Conservation (phyloP, 2,329 filamentous ascomycete genomes). For the Fusarium hainanense region DNA sequence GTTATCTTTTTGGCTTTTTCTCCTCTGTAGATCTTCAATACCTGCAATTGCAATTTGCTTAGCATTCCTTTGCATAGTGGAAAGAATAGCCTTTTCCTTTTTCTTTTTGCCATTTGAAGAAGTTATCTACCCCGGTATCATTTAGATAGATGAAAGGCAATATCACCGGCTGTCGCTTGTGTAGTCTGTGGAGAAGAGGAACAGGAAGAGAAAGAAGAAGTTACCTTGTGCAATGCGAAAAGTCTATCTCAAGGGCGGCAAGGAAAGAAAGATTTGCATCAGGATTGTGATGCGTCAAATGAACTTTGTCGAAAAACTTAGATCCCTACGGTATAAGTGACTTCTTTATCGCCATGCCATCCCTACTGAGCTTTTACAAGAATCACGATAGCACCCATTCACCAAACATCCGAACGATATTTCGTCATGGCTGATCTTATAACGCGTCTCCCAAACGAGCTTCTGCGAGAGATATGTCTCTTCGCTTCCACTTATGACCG, state of each 20-base stretch:
- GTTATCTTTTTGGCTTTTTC: background rate
- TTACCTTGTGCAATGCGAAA: background rate
- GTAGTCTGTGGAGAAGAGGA: background rate
- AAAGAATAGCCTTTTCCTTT: background rate
- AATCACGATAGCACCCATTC: background rate
- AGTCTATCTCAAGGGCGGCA: background rate
- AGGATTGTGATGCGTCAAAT: background rate
- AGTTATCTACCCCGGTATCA: background rate
- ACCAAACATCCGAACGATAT: background rate
- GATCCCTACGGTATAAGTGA: background rate
- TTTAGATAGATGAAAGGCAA: too few relatives aligned
- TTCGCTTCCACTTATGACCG: background rate
- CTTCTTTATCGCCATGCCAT: background rate
- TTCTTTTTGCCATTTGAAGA: background rate
- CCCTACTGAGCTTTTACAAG: background rate
- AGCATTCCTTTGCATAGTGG: background rate
- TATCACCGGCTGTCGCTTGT: background rate
- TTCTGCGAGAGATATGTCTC: background rate
- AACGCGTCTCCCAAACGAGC: background rate
- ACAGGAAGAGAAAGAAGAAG: background rate
- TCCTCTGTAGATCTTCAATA: conserved; percentile 50
- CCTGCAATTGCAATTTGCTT: background rate
- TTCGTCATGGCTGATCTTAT: background rate
- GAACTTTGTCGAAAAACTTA: background rate
- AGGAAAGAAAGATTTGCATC: background rate